Evolutionary conservation across 208 protist genomes (phyloP).

Genomic region (Leishmania turanica): DNA sequence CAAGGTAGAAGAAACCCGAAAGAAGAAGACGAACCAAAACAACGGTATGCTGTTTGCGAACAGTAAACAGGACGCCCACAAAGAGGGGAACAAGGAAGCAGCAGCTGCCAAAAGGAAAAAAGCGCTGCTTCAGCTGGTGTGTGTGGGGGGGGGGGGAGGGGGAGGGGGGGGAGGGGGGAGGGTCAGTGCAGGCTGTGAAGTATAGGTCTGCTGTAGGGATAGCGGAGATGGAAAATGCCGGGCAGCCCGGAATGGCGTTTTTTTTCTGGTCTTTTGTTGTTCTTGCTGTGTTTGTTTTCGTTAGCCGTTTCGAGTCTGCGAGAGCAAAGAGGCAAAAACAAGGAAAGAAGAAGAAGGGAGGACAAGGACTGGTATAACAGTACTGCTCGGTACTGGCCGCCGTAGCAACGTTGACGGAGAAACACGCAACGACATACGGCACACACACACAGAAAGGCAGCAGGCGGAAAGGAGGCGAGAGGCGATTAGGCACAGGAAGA

Average conservation of each 20-base stretch:
- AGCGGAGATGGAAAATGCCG: background rate
- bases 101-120: background rate
- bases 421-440: background rate
- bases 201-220: background rate
- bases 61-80: background rate
- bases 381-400: background rate
- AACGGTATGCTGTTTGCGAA: background rate
- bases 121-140: background rate
- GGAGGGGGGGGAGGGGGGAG: too few species aligned
- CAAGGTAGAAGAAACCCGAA: slow-evolving; percentile 9
- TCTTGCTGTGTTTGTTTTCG: background rate
- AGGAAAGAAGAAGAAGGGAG: background rate
- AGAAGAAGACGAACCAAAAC: background rate
- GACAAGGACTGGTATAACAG: background rate
- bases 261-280: background rate
- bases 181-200: background rate
- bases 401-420: background rate
- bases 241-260: background rate
- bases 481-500: background rate
- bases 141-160: too few species aligned
- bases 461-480: background rate
- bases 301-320: background rate
- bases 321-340: background rate
- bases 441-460: background rate
- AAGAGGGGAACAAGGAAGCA: background rate